These are phyloP conservation scores for Biscutella laevigata DNA, from an alignment of 441 rosid genomes.

Conservation along the genomic window DNA sequence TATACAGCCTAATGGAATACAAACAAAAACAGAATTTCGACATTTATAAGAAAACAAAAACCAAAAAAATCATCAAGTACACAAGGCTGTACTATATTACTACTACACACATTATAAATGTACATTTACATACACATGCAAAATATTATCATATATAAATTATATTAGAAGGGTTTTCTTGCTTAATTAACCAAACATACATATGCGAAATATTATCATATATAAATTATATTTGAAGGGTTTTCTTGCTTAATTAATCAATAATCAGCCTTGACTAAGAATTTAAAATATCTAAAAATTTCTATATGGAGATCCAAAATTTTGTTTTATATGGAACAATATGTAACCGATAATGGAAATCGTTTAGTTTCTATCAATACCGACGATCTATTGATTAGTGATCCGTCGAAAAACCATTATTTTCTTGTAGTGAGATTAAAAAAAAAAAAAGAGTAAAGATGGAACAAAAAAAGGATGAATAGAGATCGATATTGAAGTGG, in stretches of 20 bases:
- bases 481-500: too few species aligned
- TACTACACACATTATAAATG: not conserved
- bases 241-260: not conserved
- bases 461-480: not conserved
- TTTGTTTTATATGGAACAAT: too few species aligned
- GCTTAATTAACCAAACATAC: not conserved
- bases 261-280: too few species aligned
- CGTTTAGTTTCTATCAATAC: too few species aligned
- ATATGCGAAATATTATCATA: not conserved
- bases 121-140: not conserved
- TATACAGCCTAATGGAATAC: constrained; percentile 14
- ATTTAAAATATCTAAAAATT: too few species aligned
- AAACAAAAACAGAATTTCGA: constrained; percentile 26
- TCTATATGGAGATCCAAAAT: too few species aligned
- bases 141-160: not conserved
- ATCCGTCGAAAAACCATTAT: too few species aligned
- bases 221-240: not conserved
- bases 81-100: constrained; percentile 10
- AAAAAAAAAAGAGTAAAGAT: too few species aligned
- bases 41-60: constrained; percentile 9
- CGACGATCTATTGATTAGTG: too few species aligned
- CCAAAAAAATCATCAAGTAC: constrained; percentile 3
- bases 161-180: not conserved
- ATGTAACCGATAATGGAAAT: too few species aligned
- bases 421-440: too few species aligned